Conservation (phyloP, 2,329 filamentous ascomycete genomes). For the Dothistroma pini region DNA sequence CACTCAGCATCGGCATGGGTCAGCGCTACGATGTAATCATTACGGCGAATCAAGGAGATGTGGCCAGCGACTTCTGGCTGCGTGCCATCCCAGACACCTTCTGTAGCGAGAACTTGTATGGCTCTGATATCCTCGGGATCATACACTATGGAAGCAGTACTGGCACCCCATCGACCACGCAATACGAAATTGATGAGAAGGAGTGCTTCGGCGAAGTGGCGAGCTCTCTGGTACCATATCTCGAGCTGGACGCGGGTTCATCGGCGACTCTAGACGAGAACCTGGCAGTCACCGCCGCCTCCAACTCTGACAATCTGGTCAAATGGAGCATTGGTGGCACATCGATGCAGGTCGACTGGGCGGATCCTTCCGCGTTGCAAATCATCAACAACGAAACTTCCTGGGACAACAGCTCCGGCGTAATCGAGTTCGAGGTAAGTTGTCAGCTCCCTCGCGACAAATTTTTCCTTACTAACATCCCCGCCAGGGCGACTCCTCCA, state of each 20-base stretch:
- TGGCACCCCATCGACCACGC: conserved; percentile 33
- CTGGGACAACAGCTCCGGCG: conserved; percentile 34
- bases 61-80: conserved; percentile 34
- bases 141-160: conserved; percentile 37
- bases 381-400: conserved; percentile 34
- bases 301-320: conserved; percentile 34
- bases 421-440: conserved; percentile 31
- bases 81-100: conserved; percentile 39
- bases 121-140: conserved; percentile 32
- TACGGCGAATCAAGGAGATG: conserved; percentile 29
- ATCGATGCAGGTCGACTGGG: conserved; percentile 39
- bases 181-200: conserved; percentile 33
- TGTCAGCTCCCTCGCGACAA: conserved; percentile 31
- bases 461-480: not conserved
- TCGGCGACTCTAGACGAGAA: conserved; percentile 12
- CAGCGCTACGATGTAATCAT: conserved; percentile 37
- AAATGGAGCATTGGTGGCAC: conserved; percentile 39
- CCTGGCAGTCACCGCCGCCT: conserved; percentile 29
- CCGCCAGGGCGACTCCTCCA: conserved; percentile 1
- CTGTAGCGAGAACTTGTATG: conserved; percentile 38
- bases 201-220: conserved; percentile 39
- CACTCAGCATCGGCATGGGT: conserved; percentile 37
- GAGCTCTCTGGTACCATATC: conserved; percentile 34
- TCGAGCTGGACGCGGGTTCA: conserved; percentile 26
- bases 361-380: conserved; percentile 38